Percentiles rank a stretch among this genome's conserved stretches.
Conservation (phyloP, 495 filamentous ascomycete genomes). For the Penicillium samsonianum region DNA sequence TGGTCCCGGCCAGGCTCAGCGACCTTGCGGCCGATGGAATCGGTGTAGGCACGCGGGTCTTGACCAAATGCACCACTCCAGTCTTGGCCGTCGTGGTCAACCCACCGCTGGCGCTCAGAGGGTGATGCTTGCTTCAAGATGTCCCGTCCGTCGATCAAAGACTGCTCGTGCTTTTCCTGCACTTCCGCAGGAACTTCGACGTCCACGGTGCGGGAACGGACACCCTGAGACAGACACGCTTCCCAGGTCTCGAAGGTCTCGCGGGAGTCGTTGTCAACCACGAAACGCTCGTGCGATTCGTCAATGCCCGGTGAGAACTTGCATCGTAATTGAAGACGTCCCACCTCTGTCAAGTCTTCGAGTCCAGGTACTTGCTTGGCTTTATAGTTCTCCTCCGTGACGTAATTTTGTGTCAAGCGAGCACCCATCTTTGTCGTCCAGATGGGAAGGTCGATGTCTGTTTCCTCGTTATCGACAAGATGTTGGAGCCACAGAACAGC, state of each 20-base stretch:
- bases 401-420: constrained; percentile 86
- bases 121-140: constrained; percentile 69
- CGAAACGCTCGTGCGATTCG: constrained; percentile 78
- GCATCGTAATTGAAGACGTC: constrained; percentile 74
- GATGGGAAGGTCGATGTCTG: constrained; percentile 78
- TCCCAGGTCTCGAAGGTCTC: constrained; percentile 96
- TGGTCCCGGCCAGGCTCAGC: constrained; percentile 57
- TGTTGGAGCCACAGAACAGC: constrained; percentile 84
- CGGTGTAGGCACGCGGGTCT: constrained; percentile 58
- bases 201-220: constrained; percentile 64
- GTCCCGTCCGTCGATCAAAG: constrained; percentile 73
- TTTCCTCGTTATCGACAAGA: constrained; percentile 74
- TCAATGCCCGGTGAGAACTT: constrained; percentile 90
- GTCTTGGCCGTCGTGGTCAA: constrained; percentile 76
- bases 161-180: constrained; percentile 74
- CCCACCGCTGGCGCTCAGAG: constrained; percentile 73
- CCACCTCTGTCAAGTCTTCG: constrained; percentile 74
- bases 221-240: constrained; percentile 82
- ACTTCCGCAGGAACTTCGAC: constrained; percentile 67
- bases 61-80: constrained; percentile 86
- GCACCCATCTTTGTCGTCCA: constrained; percentile 74
- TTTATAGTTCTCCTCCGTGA: constrained; percentile 69
- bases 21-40: constrained; percentile 50
- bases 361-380: constrained; percentile 61
- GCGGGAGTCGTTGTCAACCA: constrained; percentile 82